Percentiles rank a stretch among this genome's conserved stretches.
Conservation (phyloP, 2,329 filamentous ascomycete species). For the Graphilbum ipis-grandicollis region DNA sequence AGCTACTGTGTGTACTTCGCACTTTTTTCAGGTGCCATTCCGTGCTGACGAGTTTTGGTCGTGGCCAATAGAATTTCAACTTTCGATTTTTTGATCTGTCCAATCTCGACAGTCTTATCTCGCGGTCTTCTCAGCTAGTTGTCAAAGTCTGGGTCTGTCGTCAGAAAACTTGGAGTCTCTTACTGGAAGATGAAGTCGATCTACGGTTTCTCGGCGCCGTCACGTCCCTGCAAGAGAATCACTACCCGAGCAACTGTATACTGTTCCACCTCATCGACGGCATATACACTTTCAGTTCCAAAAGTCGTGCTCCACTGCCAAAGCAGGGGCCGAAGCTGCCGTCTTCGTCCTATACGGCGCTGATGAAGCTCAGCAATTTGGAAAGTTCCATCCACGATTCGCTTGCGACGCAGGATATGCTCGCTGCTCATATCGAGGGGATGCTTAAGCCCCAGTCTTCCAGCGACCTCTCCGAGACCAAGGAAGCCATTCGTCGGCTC, state of each 20-base stretch:
- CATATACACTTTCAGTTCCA: conserved; percentile 64
- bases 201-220: conserved; percentile 63
- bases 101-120: conserved; percentile 41
- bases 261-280: conserved; percentile 77
- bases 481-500: conserved; percentile 29
- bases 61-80: conserved; percentile 51
- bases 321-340: conserved; percentile 33
- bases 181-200: conserved; percentile 58
- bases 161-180: conserved; percentile 35
- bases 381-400: conserved; percentile 88
- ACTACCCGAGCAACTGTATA: conserved; percentile 65
- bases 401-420: conserved; percentile 52
- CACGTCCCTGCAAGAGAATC: conserved; percentile 50
- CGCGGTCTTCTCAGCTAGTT: conserved; percentile 45
- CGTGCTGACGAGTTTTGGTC: not conserved
- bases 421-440: conserved; percentile 63
- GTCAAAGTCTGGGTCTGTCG: conserved; percentile 59
- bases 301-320: conserved; percentile 28
- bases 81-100: conserved; percentile 73
- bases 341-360: conserved; percentile 69
- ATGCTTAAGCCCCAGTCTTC: conserved; percentile 25
- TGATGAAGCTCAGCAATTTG: conserved; percentile 77
- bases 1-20: conserved; percentile 39
- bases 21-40: too few species aligned
- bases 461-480: conserved; percentile 27